phyloP scores from a whole-genome alignment of 2,329 filamentous ascomycete genomes.

The Xylariaceae sp. region DNA sequence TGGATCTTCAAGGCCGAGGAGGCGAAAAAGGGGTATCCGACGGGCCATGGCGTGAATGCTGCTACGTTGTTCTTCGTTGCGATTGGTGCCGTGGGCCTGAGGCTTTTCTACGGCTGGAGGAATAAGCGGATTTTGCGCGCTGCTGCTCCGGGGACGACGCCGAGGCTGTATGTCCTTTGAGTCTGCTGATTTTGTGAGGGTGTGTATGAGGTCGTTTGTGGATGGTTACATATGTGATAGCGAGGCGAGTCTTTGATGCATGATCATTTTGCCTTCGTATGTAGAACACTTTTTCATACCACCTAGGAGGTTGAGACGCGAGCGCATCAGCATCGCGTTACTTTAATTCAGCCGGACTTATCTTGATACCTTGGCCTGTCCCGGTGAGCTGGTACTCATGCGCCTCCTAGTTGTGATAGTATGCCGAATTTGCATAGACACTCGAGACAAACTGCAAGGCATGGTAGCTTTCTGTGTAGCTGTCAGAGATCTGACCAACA shows the following conservation, averaged over 20 bases:
- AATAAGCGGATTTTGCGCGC: slow-evolving; percentile 36
- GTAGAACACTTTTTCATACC: too few relatives aligned
- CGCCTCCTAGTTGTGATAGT: too few relatives aligned
- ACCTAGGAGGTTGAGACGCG: too few relatives aligned
- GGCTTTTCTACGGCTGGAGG: slow-evolving; percentile 50
- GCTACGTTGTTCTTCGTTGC: slow-evolving; percentile 35
- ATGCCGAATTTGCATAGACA: too few relatives aligned
- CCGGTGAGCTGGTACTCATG: too few relatives aligned
- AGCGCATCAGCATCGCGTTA: too few relatives aligned
- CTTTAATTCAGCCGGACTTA: too few relatives aligned
- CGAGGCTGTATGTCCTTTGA: slow-evolving; percentile 38
- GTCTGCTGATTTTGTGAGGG: neutral
- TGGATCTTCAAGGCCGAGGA: slow-evolving; percentile 69
- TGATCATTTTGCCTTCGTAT: neutral
- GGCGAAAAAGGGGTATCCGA: slow-evolving; percentile 57
- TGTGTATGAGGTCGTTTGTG: neutral
- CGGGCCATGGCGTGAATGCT: slow-evolving; percentile 56
- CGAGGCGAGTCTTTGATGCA: neutral
- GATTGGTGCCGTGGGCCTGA: slow-evolving; percentile 34
- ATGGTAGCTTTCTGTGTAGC: too few relatives aligned
- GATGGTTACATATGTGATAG: neutral
- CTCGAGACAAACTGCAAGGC: too few relatives aligned
- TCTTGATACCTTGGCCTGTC: too few relatives aligned
- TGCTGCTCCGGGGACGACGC: slow-evolving; percentile 29
- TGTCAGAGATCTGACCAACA: too few relatives aligned